phyloP scores from a whole-genome alignment of 805 yeast genomes.

The Kockiozyma suomiensis region DNA sequence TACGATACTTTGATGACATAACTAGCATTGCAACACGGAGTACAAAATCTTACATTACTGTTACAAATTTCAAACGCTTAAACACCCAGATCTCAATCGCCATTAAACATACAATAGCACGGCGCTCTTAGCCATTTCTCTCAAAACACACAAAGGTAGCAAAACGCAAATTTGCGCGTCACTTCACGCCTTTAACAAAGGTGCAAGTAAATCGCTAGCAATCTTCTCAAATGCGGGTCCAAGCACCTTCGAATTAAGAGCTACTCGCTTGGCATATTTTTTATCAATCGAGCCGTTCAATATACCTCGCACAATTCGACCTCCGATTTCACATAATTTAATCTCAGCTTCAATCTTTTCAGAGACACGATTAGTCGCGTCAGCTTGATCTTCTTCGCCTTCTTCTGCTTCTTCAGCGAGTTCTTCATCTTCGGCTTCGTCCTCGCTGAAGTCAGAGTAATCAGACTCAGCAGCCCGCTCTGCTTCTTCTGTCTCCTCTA shows the following conservation, averaged over 20 bases:
- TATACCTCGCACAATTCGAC: constrained; percentile 24
- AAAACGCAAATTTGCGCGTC: background rate
- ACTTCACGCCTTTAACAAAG: background rate
- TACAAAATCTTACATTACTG: background rate
- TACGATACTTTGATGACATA: no score
- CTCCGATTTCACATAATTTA: constrained; percentile 24
- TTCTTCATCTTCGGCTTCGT: constrained; percentile 9
- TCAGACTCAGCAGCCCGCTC: background rate
- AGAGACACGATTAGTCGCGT: background rate
- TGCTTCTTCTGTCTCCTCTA: constrained; percentile 2
- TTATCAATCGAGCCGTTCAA: constrained; percentile 12
- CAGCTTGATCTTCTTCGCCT: constrained; percentile 17
- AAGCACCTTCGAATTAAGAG: constrained; percentile 12
- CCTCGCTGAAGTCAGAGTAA: constrained; percentile 1
- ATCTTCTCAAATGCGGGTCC: constrained; percentile 23
- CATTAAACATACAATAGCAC: no score
- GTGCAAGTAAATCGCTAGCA: constrained; percentile 22
- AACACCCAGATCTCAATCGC: background rate
- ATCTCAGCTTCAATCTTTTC: constrained; percentile 15
- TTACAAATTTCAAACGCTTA: background rate
- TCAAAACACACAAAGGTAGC: background rate
- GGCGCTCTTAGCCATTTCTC: background rate
- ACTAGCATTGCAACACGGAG: background rate
- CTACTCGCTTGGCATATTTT: constrained; percentile 7
- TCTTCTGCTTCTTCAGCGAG: constrained; percentile 7